Percentiles rank a stretch among this genome's conserved stretches.
phyloP scores from a whole-genome alignment of 2,329 filamentous ascomycete species.

The Bipolaris cookei region DNA sequence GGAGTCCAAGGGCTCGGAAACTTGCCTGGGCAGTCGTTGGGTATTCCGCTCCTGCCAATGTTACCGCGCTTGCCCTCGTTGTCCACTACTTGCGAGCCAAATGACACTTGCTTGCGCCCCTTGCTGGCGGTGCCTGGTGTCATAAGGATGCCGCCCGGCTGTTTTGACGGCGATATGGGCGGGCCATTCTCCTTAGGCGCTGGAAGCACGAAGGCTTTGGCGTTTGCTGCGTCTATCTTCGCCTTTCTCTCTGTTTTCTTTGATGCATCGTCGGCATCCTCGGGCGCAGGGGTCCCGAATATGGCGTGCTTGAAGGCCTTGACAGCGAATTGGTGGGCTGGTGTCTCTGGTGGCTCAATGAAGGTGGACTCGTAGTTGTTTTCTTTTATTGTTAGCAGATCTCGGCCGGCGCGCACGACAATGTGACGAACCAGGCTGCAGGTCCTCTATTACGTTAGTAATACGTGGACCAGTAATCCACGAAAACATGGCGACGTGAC shows the following conservation, averaged over 20 bases:
- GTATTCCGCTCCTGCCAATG: constrained; percentile 55
- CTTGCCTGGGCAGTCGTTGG: constrained; percentile 56
- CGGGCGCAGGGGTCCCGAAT: constrained; percentile 66
- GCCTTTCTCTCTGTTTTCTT: constrained; percentile 38
- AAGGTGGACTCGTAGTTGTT: constrained; percentile 49
- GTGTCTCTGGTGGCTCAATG: constrained; percentile 66
- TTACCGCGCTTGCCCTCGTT: constrained; percentile 60
- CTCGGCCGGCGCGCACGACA: neutral
- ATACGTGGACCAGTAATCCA: constrained; percentile 50
- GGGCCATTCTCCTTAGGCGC: constrained; percentile 30
- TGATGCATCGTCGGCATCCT: constrained; percentile 45
- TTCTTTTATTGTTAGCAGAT: constrained; percentile 32
- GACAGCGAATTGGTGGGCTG: constrained; percentile 70
- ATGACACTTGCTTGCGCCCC: constrained; percentile 66
- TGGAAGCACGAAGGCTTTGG: constrained; percentile 27
- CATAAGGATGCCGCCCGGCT: constrained; percentile 65
- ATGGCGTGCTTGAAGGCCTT: constrained; percentile 70
- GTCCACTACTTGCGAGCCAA: constrained; percentile 63
- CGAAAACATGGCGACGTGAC: constrained; percentile 41
- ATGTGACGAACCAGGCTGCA: constrained; percentile 39
- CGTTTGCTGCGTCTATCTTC: constrained; percentile 34
- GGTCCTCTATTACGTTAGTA: constrained; percentile 46
- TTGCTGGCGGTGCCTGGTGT: constrained; percentile 65
- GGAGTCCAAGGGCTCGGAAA: constrained; percentile 60
- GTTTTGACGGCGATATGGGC: constrained; percentile 60